These are phyloP conservation scores for Jamesozyma gamospora DNA, from an alignment of 805 yeast species.

Conservation along the genomic window DNA sequence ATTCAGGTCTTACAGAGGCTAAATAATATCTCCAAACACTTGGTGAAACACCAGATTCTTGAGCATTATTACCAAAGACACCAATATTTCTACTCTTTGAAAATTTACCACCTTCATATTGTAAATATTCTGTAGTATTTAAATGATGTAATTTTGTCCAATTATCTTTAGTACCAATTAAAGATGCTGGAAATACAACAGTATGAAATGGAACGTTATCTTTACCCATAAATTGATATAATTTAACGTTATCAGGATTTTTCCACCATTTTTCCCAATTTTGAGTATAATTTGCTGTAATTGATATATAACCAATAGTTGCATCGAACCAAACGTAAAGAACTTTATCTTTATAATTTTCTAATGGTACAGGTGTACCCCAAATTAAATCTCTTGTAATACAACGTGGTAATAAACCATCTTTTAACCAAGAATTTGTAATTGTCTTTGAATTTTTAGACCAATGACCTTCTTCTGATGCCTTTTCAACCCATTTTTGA, in stretches of 20 bases:
- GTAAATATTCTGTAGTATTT: conserved; percentile 91
- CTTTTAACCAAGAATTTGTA: conserved; percentile 87
- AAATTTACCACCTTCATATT: conserved; percentile 96
- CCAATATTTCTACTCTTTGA: conserved; percentile 97
- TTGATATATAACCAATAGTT: conserved; percentile 90
- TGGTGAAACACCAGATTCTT: conserved; percentile 82
- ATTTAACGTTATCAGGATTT: conserved; percentile 75
- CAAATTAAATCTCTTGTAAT: conserved; percentile 94
- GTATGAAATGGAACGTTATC: conserved; percentile 99
- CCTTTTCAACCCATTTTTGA: conserved; percentile 58
- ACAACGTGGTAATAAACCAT: conserved; percentile 88
- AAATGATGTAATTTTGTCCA: conserved; percentile 92
- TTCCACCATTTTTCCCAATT: conserved; percentile 92
- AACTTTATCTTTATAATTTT: conserved; percentile 79
- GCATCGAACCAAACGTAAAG: conserved; percentile 99
- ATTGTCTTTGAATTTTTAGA: conserved; percentile 83
- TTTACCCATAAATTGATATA: conserved; percentile 98
- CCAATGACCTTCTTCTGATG: conserved; percentile 75
- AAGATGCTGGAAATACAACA: conserved; percentile 91
- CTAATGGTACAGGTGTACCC: conserved; percentile 97
- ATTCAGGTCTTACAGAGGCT: conserved; percentile 87
- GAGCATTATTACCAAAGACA: conserved; percentile 95
- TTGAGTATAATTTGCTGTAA: conserved; percentile 82
- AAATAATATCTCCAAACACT: conserved; percentile 97
- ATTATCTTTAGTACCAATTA: conserved; percentile 73